Evolutionary conservation across 2,329 filamentous ascomycete species (phyloP), one percentile per base, ranked within the genome.

Genomic region (Calonectria honghensis): DNA sequence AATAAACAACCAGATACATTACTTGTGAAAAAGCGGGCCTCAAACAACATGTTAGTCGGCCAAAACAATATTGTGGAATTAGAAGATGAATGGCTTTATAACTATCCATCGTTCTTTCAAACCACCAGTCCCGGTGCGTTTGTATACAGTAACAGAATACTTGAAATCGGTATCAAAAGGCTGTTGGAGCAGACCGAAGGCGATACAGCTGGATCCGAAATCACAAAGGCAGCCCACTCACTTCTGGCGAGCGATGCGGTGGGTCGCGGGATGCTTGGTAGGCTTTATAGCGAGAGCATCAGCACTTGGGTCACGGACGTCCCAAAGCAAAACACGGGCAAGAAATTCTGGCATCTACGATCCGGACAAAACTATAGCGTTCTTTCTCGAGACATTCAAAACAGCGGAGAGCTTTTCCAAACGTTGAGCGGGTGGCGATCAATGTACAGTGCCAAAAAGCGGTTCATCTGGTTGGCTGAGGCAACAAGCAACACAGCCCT

Each of bases 191-290:
- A 31, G 4, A 18, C 20, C 18, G 20, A 48, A n/a, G 41, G 16
- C 20, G 20, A 48, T 20, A 48, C 41, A n/a, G 41, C n/a, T 7
- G 41, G 41, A n/a, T 48, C 20, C 20, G 41, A n/a, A 48, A 48
- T 48, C 20, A 11, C 11, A 3, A 9, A 48, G 6, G 41, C 41
- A 4, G 18, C 41, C 20, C 41, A 6, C 18, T 0, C 3, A n/a
- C 3, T 48, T 48, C 20, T 48, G 2, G 20, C 20, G 4, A 20
- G 18, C 39, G 4, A n/a, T 1, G 7, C 20, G 39, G 20, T 1
- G 16, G 13, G 3, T 4, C 39, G 18, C 4, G 3, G 39, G 6
- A 1, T 45, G 18, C 18, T 4, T 7, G 1, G 1, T 2, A 3
- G 20, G 9, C 5, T 48, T 18, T 10, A 48, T 18, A 20, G 0